phyloP scores from a whole-genome alignment of 345 rosid genomes.

The Limnanthes douglasii region DNA sequence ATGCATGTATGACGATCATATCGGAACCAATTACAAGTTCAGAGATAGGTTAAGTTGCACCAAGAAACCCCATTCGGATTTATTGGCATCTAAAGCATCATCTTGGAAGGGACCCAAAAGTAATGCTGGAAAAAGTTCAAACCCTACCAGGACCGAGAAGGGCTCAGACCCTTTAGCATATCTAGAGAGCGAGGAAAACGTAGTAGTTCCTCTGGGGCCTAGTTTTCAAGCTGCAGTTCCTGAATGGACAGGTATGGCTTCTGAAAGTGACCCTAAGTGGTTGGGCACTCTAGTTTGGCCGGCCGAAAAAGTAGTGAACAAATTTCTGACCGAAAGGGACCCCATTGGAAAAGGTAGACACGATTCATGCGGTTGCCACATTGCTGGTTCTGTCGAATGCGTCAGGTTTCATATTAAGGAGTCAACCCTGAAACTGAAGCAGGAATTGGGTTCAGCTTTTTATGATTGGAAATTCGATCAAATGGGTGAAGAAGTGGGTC shows the following conservation, averaged over 20 bases:
- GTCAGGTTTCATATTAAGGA: constrained; percentile 52
- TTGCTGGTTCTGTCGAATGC: constrained; percentile 50
- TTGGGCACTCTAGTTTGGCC: constrained; percentile 74
- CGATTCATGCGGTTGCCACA: constrained; percentile 61
- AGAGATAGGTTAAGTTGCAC: constrained; percentile 41
- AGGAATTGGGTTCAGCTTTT: constrained; percentile 62
- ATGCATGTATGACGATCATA: constrained; percentile 47
- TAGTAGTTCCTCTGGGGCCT: constrained; percentile 38
- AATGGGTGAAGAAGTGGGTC: constrained; percentile 59
- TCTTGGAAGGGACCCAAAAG: constrained; percentile 12
- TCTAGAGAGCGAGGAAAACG: constrained; percentile 20
- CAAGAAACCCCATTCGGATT: constrained; percentile 9
- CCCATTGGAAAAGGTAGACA: constrained; percentile 82
- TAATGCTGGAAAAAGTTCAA: constrained; percentile 11
- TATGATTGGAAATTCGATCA: constrained; percentile 37
- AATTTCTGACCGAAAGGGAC: constrained; percentile 52
- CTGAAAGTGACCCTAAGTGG: constrained; percentile 63
- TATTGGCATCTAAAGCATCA: constrained; percentile 11
- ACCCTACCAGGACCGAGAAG: not conserved
- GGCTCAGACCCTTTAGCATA: constrained; percentile 10
- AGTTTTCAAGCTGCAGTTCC: constrained; percentile 62
- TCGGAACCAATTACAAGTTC: constrained; percentile 50
- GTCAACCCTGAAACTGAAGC: constrained; percentile 33
- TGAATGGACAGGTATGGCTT: constrained; percentile 34
- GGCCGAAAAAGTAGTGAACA: constrained; percentile 12